Percentiles rank a stretch among this genome's conserved stretches.
phyloP scores from a whole-genome alignment of 208 protist genomes.

The Trypanosomatidae sp. region DNA sequence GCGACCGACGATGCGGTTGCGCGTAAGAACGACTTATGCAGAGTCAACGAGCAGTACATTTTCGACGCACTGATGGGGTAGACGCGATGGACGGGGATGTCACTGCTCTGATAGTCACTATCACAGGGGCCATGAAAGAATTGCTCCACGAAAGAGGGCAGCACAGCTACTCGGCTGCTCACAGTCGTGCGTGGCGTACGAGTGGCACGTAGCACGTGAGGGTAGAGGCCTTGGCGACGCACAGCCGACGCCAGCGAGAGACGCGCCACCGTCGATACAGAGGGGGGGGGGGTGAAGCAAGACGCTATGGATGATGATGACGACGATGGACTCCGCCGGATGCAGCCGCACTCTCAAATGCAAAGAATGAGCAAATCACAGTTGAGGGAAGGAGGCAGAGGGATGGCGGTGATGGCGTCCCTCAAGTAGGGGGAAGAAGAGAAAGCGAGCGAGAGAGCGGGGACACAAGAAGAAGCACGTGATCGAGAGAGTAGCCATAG shows the following conservation, averaged over 20 bases:
- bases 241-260: background rate
- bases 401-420: background rate
- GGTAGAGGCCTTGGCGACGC: background rate
- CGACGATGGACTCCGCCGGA: background rate
- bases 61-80: background rate
- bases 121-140: background rate
- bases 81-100: background rate
- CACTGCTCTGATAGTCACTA: background rate
- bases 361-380: background rate
- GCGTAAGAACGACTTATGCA: background rate
- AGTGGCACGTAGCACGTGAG: background rate
- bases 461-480: background rate
- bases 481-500: background rate
- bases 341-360: background rate
- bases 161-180: background rate
- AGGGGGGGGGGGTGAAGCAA: background rate
- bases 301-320: background rate
- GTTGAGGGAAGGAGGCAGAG: background rate
- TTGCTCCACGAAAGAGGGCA: background rate
- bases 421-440: background rate
- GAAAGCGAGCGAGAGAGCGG: background rate
- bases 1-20: slow-evolving; percentile 1
- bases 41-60: background rate
- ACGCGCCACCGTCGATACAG: background rate
- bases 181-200: background rate